These are phyloP conservation scores for Erodium moschatum DNA, from an alignment of 441 rosid genomes.

Conservation along the genomic window DNA sequence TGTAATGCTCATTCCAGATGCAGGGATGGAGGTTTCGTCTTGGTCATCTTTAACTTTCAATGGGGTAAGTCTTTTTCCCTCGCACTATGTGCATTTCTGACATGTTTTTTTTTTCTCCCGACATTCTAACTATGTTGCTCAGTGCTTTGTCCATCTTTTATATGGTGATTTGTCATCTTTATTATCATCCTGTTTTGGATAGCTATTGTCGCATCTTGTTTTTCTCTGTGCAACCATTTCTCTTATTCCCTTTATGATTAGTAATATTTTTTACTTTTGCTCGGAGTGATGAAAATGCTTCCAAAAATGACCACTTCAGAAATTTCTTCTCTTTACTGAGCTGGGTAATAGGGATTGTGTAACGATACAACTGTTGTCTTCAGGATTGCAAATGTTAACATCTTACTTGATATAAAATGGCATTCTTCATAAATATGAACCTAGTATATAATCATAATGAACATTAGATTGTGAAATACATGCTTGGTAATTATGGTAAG, in stretches of 20 bases:
- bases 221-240: background rate
- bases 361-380: background rate
- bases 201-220: background rate
- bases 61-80: slow-evolving; percentile 32
- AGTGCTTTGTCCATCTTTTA: background rate
- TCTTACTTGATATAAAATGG: background rate
- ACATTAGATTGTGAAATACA: background rate
- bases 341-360: background rate
- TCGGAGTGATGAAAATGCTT: background rate
- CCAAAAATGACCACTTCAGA: background rate
- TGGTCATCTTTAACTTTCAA: slow-evolving; percentile 30
- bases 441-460: background rate
- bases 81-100: background rate
- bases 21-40: slow-evolving; percentile 29
- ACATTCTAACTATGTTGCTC: background rate
- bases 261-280: background rate
- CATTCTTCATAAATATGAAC: background rate
- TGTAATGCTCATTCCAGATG: slow-evolving; percentile 35
- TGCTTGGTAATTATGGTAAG: background rate
- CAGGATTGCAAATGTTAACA: background rate
- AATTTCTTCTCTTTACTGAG: background rate
- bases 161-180: background rate
- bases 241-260: background rate
- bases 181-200: background rate
- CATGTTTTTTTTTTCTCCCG: background rate